Evolutionary conservation across 495 filamentous ascomycete species (phyloP).

Genomic region (Aspergillus cavernicola): DNA sequence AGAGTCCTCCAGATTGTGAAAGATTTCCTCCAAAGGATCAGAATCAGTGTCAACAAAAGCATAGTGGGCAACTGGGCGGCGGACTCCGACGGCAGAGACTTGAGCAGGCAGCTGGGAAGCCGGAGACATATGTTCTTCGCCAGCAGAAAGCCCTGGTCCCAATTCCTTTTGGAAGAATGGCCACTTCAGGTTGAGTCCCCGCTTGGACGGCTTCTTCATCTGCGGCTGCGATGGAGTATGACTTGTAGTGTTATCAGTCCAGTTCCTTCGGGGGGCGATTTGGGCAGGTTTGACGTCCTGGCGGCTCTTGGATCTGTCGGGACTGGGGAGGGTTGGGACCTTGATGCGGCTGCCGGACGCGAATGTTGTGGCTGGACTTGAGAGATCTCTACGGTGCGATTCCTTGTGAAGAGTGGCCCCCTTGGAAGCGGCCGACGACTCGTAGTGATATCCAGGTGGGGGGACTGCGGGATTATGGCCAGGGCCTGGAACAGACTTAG

Average conservation of each 20-base stretch:
- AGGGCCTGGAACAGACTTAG: slow-evolving; percentile 40
- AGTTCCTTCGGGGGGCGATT: neutral
- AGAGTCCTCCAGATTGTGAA: slow-evolving; percentile 56
- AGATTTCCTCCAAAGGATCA: slow-evolving; percentile 61
- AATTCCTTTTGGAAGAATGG: slow-evolving; percentile 71
- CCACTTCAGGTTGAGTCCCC: slow-evolving; percentile 59
- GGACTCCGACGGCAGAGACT: slow-evolving; percentile 33
- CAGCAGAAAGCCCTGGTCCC: slow-evolving; percentile 7
- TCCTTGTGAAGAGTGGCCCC: neutral
- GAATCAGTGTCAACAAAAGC: slow-evolving; percentile 76
- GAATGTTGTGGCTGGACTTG: neutral
- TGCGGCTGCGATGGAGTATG: neutral
- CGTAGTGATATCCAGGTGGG: slow-evolving; percentile 30
- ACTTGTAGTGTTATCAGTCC: neutral
- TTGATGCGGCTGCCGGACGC: neutral
- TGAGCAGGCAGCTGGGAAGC: slow-evolving; percentile 36
- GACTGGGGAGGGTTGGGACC: slow-evolving; percentile 5
- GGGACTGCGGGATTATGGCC: slow-evolving; percentile 16
- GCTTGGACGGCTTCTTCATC: slow-evolving; percentile 21
- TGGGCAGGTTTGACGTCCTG: neutral
- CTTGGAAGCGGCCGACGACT: slow-evolving; percentile 30
- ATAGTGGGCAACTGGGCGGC: slow-evolving; percentile 67
- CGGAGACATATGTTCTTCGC: slow-evolving; percentile 8
- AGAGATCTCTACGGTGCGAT: slow-evolving; percentile 7
- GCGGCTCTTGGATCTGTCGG: neutral